A percentile compares a stretch with the other conserved stretches of the same genome.
Evolutionary conservation across 495 filamentous ascomycete species (phyloP).

Genomic region (Neurospora sp.): DNA sequence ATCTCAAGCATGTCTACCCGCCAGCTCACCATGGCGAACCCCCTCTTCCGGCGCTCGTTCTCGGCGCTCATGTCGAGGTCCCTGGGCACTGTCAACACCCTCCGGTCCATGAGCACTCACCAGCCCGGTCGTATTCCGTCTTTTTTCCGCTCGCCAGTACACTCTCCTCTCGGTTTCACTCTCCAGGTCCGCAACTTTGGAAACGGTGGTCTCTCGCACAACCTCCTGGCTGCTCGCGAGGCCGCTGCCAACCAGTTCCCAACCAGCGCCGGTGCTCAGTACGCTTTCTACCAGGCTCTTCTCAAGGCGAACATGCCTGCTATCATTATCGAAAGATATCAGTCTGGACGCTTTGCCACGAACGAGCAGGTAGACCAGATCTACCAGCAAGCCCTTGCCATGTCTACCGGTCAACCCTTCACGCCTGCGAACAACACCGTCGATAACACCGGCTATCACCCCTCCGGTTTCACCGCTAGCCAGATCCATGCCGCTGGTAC

Average conservation of each 20-base stretch:
- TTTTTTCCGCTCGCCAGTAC: conserved; percentile 4
- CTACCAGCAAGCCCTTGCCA: conserved; percentile 65
- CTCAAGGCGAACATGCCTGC: conserved; percentile 84
- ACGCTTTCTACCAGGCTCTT: conserved; percentile 87
- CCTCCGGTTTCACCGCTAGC: conserved; percentile 40
- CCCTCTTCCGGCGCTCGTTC: conserved; percentile 22
- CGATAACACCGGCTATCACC: conserved; percentile 19
- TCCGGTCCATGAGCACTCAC: conserved; percentile 21
- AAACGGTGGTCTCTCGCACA: conserved; percentile 32
- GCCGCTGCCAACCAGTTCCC: conserved; percentile 88
- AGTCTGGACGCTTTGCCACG: conserved; percentile 68
- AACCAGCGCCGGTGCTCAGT: conserved; percentile 73
- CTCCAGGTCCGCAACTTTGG: conserved; percentile 29
- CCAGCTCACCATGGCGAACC: conserved; percentile 26
- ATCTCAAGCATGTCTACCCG: conserved; percentile 21
- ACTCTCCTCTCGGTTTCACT: conserved; percentile 2
- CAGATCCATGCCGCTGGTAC: conserved; percentile 80
- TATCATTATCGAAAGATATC: conserved; percentile 82
- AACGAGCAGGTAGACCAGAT: conserved; percentile 62
- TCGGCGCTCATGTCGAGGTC: conserved; percentile 15
- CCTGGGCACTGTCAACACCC: conserved; percentile 8
- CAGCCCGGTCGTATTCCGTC: conserved; percentile 14
- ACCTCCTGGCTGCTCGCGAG: conserved; percentile 50
- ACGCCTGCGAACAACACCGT: conserved; percentile 21
- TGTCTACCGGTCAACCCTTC: conserved; percentile 42